Percentiles rank a stretch among this genome's conserved stretches.
phyloP scores from a whole-genome alignment of 306 rosid species.

The Sindora glabra region DNA sequence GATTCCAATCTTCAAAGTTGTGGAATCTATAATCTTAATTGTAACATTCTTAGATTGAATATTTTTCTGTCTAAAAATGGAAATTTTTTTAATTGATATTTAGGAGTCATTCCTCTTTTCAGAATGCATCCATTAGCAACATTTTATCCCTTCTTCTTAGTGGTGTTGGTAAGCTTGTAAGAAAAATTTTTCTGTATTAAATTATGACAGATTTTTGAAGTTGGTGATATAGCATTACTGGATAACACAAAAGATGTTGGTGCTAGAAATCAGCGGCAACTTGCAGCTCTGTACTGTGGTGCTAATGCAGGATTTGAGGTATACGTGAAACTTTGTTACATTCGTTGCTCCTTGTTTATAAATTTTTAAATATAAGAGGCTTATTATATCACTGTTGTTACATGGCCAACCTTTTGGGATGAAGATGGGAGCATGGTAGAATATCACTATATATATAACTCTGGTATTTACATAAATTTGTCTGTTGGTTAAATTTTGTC shows the following conservation, averaged over 20 bases:
- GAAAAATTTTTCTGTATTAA: background rate
- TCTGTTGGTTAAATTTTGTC: too few relatives aligned
- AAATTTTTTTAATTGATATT: too few relatives aligned
- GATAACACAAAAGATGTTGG: constrained; percentile 75
- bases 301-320: constrained; percentile 94
- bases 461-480: too few relatives aligned
- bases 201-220: constrained; percentile 70
- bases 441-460: background rate
- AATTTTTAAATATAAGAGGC: background rate
- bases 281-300: constrained; percentile 78
- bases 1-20: too few relatives aligned
- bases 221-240: constrained; percentile 69
- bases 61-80: too few relatives aligned
- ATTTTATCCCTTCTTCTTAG: background rate
- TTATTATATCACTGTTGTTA: background rate
- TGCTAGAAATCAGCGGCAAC: constrained; percentile 66
- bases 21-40: too few relatives aligned
- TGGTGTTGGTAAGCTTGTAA: background rate
- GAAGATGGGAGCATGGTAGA: background rate
- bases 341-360: constrained; percentile 2
- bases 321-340: constrained; percentile 13
- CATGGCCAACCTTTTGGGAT: background rate
- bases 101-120: too few relatives aligned
- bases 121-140: too few relatives aligned
- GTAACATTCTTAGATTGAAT: too few relatives aligned